Base-by-base conservation (phyloP, 768 basidiomycete species). In the Cystofilobasidium macerans region DNA sequence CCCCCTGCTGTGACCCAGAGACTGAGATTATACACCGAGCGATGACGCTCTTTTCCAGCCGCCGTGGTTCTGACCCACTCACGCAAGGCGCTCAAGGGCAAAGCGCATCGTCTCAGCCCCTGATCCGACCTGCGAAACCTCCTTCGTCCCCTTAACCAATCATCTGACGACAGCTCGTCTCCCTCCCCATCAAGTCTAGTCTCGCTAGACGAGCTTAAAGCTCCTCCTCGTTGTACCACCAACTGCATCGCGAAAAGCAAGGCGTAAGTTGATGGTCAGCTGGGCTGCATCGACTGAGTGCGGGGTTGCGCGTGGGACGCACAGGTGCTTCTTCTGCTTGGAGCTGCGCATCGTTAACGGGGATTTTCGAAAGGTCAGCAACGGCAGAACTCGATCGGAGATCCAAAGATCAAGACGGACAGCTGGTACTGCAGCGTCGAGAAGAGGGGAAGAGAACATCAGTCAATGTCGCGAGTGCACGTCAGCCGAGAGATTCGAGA, bases 241-340 rank as follows among this genome's bases (percentile, higher is more conserved):
- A 54, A 5, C 51, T 54, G 51, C 7, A 5, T 14, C 8, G 18
- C 8, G 20, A 12, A 45, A 11, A 45, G 20, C 13, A 53, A 53
- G 48, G 30, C 5, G 11, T 6, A 5, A 7, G 24, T 26, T 5
- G 30, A 53, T 3, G 30, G 48, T 20, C 48, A 53, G 48, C 48
- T 6, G 48, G n/a, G 6, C 9, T 51, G 9, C n/a, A 12, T 3
- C 3, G n/a, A 8, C 8, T 12, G 48, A 8, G 18, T 12, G 48
- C 28, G 48, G 4, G 28, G 48, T 3, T 11, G n/a, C 11, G 51
- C 8, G 30, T 3, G 11, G 28, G 28, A 30, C 26, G 51, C 30
- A 54, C 51, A 54, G 51, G 51, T 54, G 13, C 51, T 54, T 54
- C 51, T 54, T 54, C 51, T 54, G 51, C 51, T 54, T 54, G 51